Evolutionary conservation across 2,329 filamentous ascomycete genomes (phyloP).

Genomic region (Rutstroemia sydowiana): DNA sequence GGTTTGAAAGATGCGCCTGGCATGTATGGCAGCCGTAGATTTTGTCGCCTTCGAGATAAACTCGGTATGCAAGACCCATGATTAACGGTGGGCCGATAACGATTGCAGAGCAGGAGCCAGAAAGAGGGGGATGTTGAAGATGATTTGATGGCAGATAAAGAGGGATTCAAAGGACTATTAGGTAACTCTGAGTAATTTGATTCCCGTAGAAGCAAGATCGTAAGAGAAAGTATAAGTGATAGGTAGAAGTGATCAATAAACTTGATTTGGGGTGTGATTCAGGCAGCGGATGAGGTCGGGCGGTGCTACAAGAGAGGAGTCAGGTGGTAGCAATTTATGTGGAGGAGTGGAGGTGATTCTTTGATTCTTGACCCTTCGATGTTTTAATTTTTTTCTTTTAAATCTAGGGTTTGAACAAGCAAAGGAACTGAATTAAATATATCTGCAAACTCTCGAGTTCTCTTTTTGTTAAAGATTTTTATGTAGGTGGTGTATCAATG

Average conservation of each 20-base stretch:
- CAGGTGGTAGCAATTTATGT: background rate
- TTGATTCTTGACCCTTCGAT: too few species aligned
- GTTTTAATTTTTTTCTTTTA: too few species aligned
- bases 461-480: too few species aligned
- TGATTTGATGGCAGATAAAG: background rate
- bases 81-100: background rate
- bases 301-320: background rate
- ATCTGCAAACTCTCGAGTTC: too few species aligned
- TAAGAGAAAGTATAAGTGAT: background rate
- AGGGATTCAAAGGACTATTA: too few species aligned
- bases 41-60: slow-evolving; percentile 77
- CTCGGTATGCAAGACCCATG: slow-evolving; percentile 89
- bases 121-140: too few species aligned
- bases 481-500: too few species aligned
- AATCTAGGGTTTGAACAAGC: too few species aligned
- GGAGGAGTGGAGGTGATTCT: too few species aligned
- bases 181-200: too few species aligned
- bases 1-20: slow-evolving; percentile 91
- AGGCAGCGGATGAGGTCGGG: background rate
- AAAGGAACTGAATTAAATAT: background rate
- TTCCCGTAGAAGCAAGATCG: background rate
- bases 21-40: slow-evolving; percentile 92
- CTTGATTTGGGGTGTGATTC: background rate
- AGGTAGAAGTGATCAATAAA: background rate
- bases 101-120: too few species aligned